Percentiles rank a stretch among this genome's conserved stretches.
Evolutionary conservation across 805 yeast species (phyloP).

Genomic region (Candida maris): DNA sequence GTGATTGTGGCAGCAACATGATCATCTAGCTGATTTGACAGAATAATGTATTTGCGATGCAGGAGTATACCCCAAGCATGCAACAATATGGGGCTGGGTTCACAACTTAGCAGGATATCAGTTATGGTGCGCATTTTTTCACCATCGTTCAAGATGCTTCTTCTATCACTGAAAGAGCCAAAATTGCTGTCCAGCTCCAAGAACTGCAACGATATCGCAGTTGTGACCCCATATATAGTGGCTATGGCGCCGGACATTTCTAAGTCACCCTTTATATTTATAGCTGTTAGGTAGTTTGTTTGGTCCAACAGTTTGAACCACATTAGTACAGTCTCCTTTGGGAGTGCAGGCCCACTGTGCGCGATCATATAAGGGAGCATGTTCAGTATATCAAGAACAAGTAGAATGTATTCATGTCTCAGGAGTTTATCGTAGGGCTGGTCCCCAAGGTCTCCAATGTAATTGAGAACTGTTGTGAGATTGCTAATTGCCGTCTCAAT

Average conservation of each 20-base stretch:
- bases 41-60: conserved; percentile 45
- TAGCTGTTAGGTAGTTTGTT: conserved; percentile 18
- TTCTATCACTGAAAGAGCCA: conserved; percentile 36
- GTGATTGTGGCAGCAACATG: conserved; percentile 18
- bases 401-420: conserved; percentile 12
- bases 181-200: conserved; percentile 54
- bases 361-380: conserved; percentile 26
- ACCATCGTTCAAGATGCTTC: conserved; percentile 42
- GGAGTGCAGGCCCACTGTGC: conserved; percentile 20
- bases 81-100: conserved; percentile 45
- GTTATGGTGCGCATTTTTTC: conserved; percentile 29
- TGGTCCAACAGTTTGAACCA: conserved; percentile 58
- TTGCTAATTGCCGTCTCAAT: conserved; percentile 30
- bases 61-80: conserved; percentile 67
- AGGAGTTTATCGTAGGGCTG: conserved; percentile 14
- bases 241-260: conserved; percentile 13
- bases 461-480: conserved; percentile 9
- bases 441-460: conserved; percentile 10
- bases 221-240: conserved; percentile 43
- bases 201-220: conserved; percentile 48
- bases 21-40: conserved; percentile 32
- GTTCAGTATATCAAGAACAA: conserved; percentile 23
- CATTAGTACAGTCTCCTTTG: conserved; percentile 31
- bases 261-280: conserved; percentile 25
- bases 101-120: conserved; percentile 24